Conservation (phyloP, 305 asterid genomes). For the Ajuga reptans region DNA sequence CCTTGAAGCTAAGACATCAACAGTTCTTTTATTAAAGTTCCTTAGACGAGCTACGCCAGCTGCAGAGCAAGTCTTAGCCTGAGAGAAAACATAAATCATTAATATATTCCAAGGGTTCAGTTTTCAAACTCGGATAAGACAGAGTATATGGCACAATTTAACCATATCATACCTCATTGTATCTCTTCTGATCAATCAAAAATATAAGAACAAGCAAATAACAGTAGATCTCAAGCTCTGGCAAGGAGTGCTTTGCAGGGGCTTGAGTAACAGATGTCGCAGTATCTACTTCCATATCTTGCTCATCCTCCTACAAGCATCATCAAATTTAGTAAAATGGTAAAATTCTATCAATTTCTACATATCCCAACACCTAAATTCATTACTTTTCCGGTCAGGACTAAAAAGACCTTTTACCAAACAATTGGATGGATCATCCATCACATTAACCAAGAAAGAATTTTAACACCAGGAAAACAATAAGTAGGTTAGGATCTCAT, state of each 20-base stretch:
- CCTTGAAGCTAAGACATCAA: constrained; percentile 77
- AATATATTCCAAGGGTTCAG: constrained; percentile 1
- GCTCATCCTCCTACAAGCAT: constrained; percentile 56
- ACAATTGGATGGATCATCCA: neutral
- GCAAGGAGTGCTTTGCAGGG: constrained; percentile 58
- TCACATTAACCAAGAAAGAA: neutral
- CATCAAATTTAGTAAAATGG: constrained; percentile 10
- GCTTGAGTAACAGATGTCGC: constrained; percentile 55
- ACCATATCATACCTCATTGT: constrained; percentile 44
- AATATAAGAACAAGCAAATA: constrained; percentile 69
- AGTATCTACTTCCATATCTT: constrained; percentile 73
- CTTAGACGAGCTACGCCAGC: constrained; percentile 67
- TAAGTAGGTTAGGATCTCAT: too few relatives aligned
- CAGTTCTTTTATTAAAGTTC: constrained; percentile 58
- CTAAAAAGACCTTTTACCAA: neutral
- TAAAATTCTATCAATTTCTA: neutral
- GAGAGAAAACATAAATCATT: constrained; percentile 22
- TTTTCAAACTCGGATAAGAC: neutral
- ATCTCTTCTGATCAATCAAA: constrained; percentile 75
- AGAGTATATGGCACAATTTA: neutral
- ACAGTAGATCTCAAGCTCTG: constrained; percentile 81
- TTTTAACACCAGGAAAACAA: neutral
- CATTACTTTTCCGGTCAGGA: neutral
- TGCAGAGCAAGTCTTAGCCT: constrained; percentile 78
- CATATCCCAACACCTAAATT: neutral